Conservation (phyloP, 164 flowering plant genomes). For the Vitis rupestris region DNA sequence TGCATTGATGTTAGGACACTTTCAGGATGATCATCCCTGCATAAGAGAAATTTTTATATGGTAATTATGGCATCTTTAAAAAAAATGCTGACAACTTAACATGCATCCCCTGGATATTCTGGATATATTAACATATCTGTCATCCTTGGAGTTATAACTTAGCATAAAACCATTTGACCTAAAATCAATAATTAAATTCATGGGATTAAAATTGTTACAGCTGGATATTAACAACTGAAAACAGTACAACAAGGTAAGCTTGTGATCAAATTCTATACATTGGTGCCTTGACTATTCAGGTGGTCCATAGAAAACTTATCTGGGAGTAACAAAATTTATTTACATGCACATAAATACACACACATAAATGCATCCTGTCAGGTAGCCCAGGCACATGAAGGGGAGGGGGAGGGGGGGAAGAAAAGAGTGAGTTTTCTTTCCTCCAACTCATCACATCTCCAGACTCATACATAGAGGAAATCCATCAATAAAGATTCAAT, state of each 20-base stretch:
- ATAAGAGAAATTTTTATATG: constrained; percentile 12
- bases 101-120: not conserved
- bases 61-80: not conserved
- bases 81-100: not conserved
- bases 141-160: not conserved
- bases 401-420: no score
- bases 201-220: not conserved
- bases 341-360: not conserved
- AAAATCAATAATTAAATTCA: not conserved
- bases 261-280: no score
- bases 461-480: not conserved
- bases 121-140: not conserved
- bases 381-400: no score
- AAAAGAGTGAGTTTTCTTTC: not conserved
- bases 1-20: constrained; percentile 80
- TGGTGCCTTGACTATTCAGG: no score
- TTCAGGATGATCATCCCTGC: constrained; percentile 93
- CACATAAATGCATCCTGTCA: no score
- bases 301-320: not conserved
- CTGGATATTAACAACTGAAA: not conserved
- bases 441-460: not conserved
- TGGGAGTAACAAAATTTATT: not conserved
- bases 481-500: not conserved
- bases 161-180: not conserved
- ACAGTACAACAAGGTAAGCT: not conserved